Conservation (phyloP, 2,329 filamentous ascomycete species). For the Sporothrix inflata region DNA sequence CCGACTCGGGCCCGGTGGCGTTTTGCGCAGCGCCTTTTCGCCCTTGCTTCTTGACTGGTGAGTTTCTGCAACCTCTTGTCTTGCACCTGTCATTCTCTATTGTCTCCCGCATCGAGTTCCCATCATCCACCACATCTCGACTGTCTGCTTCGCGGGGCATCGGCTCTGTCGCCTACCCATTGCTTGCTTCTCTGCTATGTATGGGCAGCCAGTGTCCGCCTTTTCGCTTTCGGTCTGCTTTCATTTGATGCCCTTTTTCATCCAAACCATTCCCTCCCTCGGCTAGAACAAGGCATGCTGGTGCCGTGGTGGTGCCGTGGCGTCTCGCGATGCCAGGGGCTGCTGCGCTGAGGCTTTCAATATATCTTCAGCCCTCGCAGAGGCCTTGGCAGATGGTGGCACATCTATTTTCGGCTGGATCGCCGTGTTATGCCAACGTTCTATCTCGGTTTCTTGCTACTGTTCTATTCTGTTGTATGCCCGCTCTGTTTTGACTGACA, state of each 20-base stretch:
- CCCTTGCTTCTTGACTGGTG: slow-evolving; percentile 10
- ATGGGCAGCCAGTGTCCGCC: background rate
- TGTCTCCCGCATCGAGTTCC: background rate
- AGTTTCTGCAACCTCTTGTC: background rate
- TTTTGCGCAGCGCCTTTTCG: slow-evolving; percentile 23
- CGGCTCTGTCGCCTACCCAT: background rate
- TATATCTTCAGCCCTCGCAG: background rate
- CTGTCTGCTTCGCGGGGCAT: background rate
- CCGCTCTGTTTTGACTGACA: background rate
- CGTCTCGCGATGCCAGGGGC: background rate
- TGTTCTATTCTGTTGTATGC: background rate
- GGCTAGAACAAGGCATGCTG: background rate
- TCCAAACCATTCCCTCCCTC: background rate
- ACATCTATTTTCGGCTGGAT: background rate
- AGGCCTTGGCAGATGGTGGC: background rate
- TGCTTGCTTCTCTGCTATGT: background rate
- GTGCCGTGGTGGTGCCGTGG: background rate
- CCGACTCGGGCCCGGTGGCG: background rate
- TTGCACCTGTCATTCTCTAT: background rate
- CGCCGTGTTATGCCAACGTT: background rate
- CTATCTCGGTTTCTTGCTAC: background rate
- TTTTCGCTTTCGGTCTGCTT: background rate
- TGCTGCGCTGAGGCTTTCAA: background rate
- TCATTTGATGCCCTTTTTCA: too few relatives aligned
- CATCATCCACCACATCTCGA: background rate